These are phyloP conservation scores for Leishmania martiniquensis DNA, from an alignment of 208 protist genomes.

Conservation along the genomic window DNA sequence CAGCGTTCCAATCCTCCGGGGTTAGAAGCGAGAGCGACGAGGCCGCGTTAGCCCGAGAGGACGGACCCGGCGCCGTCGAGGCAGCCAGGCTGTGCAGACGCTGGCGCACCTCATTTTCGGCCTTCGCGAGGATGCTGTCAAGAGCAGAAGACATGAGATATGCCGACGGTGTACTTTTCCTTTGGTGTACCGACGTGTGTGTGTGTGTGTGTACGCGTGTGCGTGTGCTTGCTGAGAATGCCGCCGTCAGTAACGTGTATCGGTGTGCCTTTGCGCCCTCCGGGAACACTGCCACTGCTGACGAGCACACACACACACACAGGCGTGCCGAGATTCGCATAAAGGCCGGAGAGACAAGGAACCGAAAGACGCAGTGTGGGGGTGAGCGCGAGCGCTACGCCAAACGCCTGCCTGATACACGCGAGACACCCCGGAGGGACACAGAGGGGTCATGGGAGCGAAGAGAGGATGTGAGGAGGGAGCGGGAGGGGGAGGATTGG, in stretches of 20 bases:
- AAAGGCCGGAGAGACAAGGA: background rate
- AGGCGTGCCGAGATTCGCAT: background rate
- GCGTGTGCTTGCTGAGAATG: background rate
- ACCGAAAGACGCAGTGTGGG: background rate
- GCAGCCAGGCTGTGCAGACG: background rate
- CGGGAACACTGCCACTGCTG: background rate
- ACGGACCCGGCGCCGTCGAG: conserved; percentile 5
- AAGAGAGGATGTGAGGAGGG: background rate
- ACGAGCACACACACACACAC: conserved; percentile 1
- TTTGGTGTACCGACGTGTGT: too few species aligned
- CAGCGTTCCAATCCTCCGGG: conserved; percentile 38
- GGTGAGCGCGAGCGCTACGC: background rate
- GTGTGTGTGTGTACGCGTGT: too few species aligned
- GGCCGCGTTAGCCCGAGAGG: background rate
- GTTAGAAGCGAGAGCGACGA: conserved; percentile 32
- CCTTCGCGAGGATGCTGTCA: conserved; percentile 17
- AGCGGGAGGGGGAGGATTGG: too few species aligned
- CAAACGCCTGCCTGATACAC: background rate
- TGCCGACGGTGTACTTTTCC: background rate
- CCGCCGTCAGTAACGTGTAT: background rate
- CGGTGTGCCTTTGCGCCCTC: background rate
- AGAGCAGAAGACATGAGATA: background rate
- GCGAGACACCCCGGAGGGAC: background rate
- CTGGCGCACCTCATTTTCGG: conserved; percentile 22
- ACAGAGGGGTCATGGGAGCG: background rate